A percentile compares a stretch with the other conserved stretches of the same genome.
phyloP scores from a whole-genome alignment of 1,284 basidiomycete genomes.

The Ustilago tritici region DNA sequence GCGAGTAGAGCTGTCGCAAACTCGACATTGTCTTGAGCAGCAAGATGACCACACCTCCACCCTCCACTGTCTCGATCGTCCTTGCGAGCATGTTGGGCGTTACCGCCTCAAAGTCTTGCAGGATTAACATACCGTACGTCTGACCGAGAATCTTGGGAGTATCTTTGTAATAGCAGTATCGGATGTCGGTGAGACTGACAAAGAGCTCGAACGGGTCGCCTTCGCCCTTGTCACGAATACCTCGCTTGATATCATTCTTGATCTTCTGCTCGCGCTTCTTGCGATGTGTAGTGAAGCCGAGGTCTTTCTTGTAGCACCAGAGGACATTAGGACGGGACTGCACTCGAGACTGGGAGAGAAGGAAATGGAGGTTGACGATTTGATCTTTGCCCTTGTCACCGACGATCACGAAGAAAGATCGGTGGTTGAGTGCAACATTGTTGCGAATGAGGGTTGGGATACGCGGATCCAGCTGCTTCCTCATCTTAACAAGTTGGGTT shows the following conservation, averaged over 20 bases:
- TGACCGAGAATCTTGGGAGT: slow-evolving; percentile 78
- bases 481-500: slow-evolving; percentile 44
- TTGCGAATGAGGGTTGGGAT: slow-evolving; percentile 92
- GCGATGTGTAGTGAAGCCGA: slow-evolving; percentile 78
- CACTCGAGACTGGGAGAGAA: slow-evolving; percentile 71
- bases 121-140: slow-evolving; percentile 95
- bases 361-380: slow-evolving; percentile 94
- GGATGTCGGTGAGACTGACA: slow-evolving; percentile 97
- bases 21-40: slow-evolving; percentile 96
- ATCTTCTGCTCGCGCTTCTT: slow-evolving; percentile 77
- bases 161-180: slow-evolving; percentile 76
- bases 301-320: slow-evolving; percentile 68
- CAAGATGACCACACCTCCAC: slow-evolving; percentile 91
- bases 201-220: slow-evolving; percentile 97
- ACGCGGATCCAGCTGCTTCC: slow-evolving; percentile 77
- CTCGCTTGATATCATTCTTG: slow-evolving; percentile 75
- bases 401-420: slow-evolving; percentile 96
- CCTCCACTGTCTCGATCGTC: slow-evolving; percentile 98
- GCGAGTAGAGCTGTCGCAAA: slow-evolving; percentile 90
- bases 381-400: slow-evolving; percentile 95
- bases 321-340: slow-evolving; percentile 63
- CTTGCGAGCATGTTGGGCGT: slow-evolving; percentile 96
- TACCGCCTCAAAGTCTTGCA: slow-evolving; percentile 98
- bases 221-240: slow-evolving; percentile 91
- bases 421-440: slow-evolving; percentile 83